These are phyloP conservation scores for Protomyces gravidus DNA, from an alignment of 1,139 yeast genomes.

Conservation along the genomic window DNA sequence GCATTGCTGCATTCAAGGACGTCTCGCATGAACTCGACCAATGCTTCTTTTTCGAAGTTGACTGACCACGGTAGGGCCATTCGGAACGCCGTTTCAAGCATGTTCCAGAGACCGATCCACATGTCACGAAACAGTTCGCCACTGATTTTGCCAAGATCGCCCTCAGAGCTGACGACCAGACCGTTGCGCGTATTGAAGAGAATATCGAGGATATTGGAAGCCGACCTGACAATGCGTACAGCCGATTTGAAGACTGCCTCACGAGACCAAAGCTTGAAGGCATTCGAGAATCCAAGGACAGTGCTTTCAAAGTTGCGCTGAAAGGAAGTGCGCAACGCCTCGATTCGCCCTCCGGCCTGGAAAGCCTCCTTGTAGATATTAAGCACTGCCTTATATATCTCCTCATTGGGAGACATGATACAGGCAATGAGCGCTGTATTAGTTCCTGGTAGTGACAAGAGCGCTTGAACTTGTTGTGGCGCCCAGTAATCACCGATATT, in stretches of 20 bases:
- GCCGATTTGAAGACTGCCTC: conserved; percentile 28
- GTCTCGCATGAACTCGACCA: conserved; percentile 81
- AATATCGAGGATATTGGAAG: conserved; percentile 19
- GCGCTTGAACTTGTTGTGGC: conserved; percentile 43
- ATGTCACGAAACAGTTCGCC: conserved; percentile 34
- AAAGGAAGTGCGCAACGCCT: conserved; percentile 60
- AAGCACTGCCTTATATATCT: conserved; percentile 55
- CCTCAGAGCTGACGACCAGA: conserved; percentile 4
- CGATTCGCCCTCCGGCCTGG: conserved; percentile 70
- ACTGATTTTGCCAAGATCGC: neutral
- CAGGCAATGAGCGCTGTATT: conserved; percentile 36
- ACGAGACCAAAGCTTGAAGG: conserved; percentile 46
- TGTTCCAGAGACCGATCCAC: conserved; percentile 71
- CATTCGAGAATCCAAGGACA: conserved; percentile 49
- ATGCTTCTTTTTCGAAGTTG: conserved; percentile 52
- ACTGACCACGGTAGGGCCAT: conserved; percentile 71
- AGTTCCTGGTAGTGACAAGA: conserved; percentile 42
- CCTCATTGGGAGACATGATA: conserved; percentile 36
- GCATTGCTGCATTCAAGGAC: conserved; percentile 72
- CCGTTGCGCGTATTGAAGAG: conserved; percentile 12
- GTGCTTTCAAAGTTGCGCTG: conserved; percentile 46
- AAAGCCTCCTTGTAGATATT: conserved; percentile 70
- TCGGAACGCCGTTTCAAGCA: conserved; percentile 62
- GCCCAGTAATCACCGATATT: conserved; percentile 45
- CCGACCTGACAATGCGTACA: conserved; percentile 20